These are phyloP conservation scores for Apostasia shenzhenica DNA, from an alignment of 106 monocot species.

Conservation along the genomic window DNA sequence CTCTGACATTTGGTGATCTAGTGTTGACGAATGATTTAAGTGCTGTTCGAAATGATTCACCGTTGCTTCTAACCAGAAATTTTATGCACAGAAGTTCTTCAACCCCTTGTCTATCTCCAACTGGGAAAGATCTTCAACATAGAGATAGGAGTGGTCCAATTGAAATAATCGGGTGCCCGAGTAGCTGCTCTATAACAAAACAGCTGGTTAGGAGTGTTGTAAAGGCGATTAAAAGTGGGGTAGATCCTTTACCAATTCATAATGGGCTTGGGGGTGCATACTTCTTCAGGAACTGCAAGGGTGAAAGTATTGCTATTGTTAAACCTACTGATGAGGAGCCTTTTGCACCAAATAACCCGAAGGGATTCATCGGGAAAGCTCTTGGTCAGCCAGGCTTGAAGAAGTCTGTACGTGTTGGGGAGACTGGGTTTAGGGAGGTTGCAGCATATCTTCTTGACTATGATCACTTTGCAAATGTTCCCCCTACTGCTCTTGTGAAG, in stretches of 20 bases:
- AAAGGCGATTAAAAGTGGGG: constrained; percentile 56
- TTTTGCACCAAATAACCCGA: constrained; percentile 66
- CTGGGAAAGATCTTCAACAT: constrained; percentile 25
- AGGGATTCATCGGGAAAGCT: constrained; percentile 56
- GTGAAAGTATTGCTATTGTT: constrained; percentile 71
- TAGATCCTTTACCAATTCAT: constrained; percentile 65
- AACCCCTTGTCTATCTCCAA: constrained; percentile 49
- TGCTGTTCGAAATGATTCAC: constrained; percentile 63
- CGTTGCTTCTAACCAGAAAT: constrained; percentile 65
- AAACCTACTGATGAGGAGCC: constrained; percentile 96
- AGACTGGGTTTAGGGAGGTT: constrained; percentile 86
- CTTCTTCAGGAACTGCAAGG: constrained; percentile 65
- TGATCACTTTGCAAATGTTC: constrained; percentile 80
- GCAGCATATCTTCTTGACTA: constrained; percentile 85
- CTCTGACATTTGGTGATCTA: constrained; percentile 69
- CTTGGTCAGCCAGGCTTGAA: constrained; percentile 63
- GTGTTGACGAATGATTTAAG: constrained; percentile 75
- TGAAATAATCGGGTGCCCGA: constrained; percentile 73
- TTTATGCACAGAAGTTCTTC: constrained; percentile 44
- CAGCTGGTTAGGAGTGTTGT: constrained; percentile 61
- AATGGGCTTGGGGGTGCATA: constrained; percentile 90
- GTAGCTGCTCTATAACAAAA: constrained; percentile 38
- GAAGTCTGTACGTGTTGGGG: constrained; percentile 76
- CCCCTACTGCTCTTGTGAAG: constrained; percentile 78
- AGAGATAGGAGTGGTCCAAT: constrained; percentile 43